Base-by-base conservation (phyloP, 441 rosid genomes). In the Erodium chrysanthum region DNA sequence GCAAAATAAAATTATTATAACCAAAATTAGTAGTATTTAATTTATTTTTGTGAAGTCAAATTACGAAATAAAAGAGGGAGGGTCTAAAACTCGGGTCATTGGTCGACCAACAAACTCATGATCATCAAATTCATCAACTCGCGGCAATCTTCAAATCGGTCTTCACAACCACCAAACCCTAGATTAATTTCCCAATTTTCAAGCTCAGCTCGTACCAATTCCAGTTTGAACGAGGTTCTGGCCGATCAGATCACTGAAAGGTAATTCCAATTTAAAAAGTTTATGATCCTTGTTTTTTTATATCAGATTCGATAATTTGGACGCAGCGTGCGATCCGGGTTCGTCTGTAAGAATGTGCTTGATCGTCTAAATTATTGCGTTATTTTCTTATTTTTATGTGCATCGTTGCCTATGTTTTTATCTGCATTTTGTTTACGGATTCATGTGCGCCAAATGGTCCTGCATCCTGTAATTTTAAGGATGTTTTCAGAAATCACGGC, bases 41-140 rank as follows among this genome's bases (percentile, higher is more conserved):
- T 52, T 50, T 50, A 17, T 8, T 50, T 50, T 50, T 52, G 23
- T 52, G 12, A 2, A 44, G 52, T 44, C 15, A 44, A 6, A 40
- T 48, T 48, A 48, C 20, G 18, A n/a, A 52, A 52, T 15, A 52
- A 15, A 52, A 52, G 14, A 18, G 22, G 59, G 59, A 52, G 59
- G 59, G 59, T 52, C 22, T 52, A 6, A 10, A n/a, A 44, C 4
- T 7, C 59, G 59, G 59, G 59, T 52, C 59, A 52, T 52, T 52
- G 22, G 59, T 18, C 59, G 59, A 22, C 59, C 59, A 7, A 4
- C 59, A 52, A 52, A 52, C 59, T 52, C 59, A 7, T 52, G 5
- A 52, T 17, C 59, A 52, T 52, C 59, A 17, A 52, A 17, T 18
- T 52, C 59, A 52, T 52, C 21, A 52, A 52, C 59, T 52, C 59